Evolutionary conservation across 78 protist genomes (phyloP).

Genomic region (Pelomyxa schiedti): DNA sequence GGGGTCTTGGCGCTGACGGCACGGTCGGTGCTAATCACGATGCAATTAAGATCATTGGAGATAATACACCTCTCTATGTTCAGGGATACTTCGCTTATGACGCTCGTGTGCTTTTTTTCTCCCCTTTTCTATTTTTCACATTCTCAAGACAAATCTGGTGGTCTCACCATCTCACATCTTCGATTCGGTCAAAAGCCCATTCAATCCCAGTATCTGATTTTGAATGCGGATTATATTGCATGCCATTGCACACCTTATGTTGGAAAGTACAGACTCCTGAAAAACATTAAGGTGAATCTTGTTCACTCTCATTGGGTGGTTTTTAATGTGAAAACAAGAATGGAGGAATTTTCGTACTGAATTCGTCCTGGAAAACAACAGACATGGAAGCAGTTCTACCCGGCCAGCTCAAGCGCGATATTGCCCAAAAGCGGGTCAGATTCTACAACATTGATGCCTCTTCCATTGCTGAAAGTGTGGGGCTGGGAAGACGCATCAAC

Average conservation of each 20-base stretch:
- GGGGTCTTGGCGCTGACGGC: constrained; percentile 69
- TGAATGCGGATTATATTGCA: constrained; percentile 55
- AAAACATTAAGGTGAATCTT: not conserved
- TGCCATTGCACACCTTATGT: constrained; percentile 54
- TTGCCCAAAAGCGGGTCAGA: constrained; percentile 28
- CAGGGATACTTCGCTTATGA: constrained; percentile 66
- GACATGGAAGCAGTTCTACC: constrained; percentile 26
- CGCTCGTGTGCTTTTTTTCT: no score
- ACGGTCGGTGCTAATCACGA: constrained; percentile 69
- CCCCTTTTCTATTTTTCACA: constrained; percentile 52
- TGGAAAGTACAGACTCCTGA: constrained; percentile 16
- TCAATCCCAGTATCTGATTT: constrained; percentile 32
- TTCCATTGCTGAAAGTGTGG: constrained; percentile 18
- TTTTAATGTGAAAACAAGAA: not conserved
- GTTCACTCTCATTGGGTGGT: constrained; percentile 14
- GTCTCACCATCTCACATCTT: constrained; percentile 58
- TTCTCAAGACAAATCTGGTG: constrained; percentile 53
- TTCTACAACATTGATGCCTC: constrained; percentile 55
- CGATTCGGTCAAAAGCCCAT: constrained; percentile 53
- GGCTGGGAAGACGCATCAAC: constrained; percentile 37
- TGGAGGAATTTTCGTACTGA: constrained; percentile 43
- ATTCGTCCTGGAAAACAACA: constrained; percentile 16
- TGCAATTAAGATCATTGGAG: constrained; percentile 55
- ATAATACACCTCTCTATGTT: constrained; percentile 24
- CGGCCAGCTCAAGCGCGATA: not conserved